A percentile compares a stretch with the other conserved stretches of the same genome.
Conservation (phyloP, 345 rosid species). For the Linum usitatissimum region DNA sequence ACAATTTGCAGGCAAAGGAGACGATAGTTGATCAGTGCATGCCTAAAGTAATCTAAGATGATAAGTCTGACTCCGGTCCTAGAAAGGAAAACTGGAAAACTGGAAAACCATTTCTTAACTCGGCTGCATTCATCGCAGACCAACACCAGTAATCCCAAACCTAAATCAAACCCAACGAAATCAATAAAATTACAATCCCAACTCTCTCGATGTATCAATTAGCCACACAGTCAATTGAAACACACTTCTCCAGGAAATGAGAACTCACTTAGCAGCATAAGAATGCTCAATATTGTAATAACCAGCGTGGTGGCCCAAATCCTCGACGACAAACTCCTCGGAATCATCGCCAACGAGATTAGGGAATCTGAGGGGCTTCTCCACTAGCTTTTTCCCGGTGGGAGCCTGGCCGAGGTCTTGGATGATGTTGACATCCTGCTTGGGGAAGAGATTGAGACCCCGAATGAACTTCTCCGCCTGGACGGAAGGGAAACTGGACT, state of each 20-base stretch:
- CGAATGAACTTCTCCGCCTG: conserved; percentile 71
- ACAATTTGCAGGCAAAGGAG: no score
- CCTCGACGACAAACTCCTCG: conserved; percentile 36
- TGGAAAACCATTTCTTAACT: no score
- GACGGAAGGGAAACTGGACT: conserved; percentile 47
- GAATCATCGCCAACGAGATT: conserved; percentile 22
- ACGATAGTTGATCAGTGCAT: no score
- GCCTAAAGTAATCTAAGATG: no score
- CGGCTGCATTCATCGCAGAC: no score
- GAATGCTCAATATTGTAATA: conserved; percentile 71
- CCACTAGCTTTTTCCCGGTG: conserved; percentile 36
- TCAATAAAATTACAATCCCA: no score
- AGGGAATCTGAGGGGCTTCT: conserved; percentile 60
- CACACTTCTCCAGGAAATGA: not conserved
- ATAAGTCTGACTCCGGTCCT: no score
- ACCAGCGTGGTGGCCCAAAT: conserved; percentile 91
- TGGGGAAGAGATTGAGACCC: conserved; percentile 77
- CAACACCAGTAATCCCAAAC: no score
- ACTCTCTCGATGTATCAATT: not conserved
- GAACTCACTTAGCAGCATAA: conserved; percentile 55
- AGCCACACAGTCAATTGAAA: not conserved
- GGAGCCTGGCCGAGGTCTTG: conserved; percentile 14
- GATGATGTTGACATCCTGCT: conserved; percentile 51
- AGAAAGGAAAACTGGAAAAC: no score
- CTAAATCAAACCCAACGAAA: no score